phyloP scores from a whole-genome alignment of 2,329 filamentous ascomycete species.

The Trichophaea hybrida region DNA sequence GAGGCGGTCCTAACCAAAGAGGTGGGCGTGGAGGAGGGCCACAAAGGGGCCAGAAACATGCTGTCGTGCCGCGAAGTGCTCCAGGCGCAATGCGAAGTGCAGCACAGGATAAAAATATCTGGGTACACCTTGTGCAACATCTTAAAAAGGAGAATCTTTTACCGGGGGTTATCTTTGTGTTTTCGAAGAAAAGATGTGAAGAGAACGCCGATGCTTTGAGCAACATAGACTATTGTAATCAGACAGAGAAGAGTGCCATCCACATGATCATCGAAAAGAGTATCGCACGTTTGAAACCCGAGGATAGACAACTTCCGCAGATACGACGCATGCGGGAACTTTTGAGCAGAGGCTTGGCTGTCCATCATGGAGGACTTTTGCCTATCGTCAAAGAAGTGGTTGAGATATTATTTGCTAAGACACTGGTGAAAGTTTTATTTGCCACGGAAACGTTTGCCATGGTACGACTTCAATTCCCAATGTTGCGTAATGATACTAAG shows the following conservation, averaged over 20 bases:
- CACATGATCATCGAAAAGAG: conserved; percentile 98
- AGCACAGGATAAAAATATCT: conserved; percentile 88
- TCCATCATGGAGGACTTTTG: conserved; percentile 85
- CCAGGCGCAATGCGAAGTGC: conserved; percentile 75
- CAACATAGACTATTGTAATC: conserved; percentile 89
- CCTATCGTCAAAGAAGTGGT: conserved; percentile 97
- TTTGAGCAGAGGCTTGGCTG: conserved; percentile 75
- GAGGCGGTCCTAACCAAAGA: conserved; percentile 35
- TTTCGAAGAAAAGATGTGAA: conserved; percentile 94
- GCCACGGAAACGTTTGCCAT: conserved; percentile 98
- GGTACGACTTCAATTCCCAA: conserved; percentile 30
- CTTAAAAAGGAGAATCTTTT: conserved; percentile 75
- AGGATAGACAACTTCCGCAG: conserved; percentile 81
- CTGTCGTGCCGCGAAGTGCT: conserved; percentile 65
- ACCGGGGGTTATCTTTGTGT: conserved; percentile 93
- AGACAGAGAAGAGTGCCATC: conserved; percentile 85
- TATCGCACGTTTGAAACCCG: conserved; percentile 74
- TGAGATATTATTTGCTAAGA: conserved; percentile 89
- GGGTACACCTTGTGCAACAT: conserved; percentile 90
- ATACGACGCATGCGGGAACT: conserved; percentile 78
- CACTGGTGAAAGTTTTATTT: conserved; percentile 89
- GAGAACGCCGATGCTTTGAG: conserved; percentile 91
- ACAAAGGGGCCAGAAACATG: conserved; percentile 34
- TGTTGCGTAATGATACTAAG: neutral
- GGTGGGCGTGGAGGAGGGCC: conserved; percentile 37